Conservation (phyloP, 176 grass and related monocot genomes). For the Oryza nivara region DNA sequence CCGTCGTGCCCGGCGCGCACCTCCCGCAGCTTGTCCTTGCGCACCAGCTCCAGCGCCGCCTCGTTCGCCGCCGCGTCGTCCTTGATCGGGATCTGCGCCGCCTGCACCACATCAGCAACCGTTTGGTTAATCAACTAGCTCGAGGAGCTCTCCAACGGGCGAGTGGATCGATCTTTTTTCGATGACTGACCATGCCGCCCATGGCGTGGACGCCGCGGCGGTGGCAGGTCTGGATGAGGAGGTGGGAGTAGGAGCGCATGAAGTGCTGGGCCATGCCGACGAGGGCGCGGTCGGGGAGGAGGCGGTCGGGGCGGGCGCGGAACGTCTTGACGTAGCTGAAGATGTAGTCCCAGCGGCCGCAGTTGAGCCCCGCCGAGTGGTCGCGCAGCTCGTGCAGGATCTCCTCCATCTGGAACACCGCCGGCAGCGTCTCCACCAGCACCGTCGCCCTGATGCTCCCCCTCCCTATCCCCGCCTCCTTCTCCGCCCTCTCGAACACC, state of each 20-base stretch:
- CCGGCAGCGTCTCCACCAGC: constrained; percentile 91
- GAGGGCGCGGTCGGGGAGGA: constrained; percentile 88
- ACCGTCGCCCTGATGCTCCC: constrained; percentile 87
- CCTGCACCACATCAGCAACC: constrained; percentile 41
- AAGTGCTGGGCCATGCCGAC: constrained; percentile 98
- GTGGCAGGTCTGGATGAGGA: constrained; percentile 90
- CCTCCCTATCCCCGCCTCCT: constrained; percentile 42
- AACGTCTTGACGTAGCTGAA: constrained; percentile 99
- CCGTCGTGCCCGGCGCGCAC: constrained; percentile 87
- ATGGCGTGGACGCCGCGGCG: constrained; percentile 92
- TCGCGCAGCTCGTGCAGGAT: constrained; percentile 88
- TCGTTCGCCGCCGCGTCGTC: constrained; percentile 78
- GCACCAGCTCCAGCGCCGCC: constrained; percentile 83
- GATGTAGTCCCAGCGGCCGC: constrained; percentile 99
- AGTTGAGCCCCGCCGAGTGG: constrained; percentile 93
- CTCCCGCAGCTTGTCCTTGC: constrained; percentile 82
- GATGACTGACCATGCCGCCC: constrained; percentile 77
- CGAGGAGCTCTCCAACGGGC: too few species aligned
- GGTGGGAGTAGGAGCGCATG: constrained; percentile 96
- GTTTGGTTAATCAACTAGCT: too few species aligned
- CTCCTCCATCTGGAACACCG: constrained; percentile 97
- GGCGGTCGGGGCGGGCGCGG: constrained; percentile 69
- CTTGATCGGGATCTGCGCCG: constrained; percentile 93
- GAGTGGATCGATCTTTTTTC: too few species aligned
- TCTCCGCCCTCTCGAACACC: constrained; percentile 83